These are phyloP conservation scores for Chaetomium sp. DNA, from an alignment of 2,329 filamentous ascomycete genomes.

Conservation along the genomic window DNA sequence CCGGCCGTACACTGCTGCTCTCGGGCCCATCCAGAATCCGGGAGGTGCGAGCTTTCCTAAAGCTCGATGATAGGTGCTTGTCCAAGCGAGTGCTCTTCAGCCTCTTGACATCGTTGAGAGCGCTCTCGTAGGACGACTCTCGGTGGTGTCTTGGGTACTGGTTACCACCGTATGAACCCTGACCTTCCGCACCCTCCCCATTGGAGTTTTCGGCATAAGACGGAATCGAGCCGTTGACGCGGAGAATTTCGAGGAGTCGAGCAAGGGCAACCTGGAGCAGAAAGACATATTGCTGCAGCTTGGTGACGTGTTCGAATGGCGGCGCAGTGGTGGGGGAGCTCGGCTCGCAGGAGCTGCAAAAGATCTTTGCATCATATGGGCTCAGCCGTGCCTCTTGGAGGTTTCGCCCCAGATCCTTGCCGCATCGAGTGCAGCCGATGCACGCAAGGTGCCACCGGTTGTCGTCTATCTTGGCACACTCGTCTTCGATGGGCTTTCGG, in stretches of 20 bases:
- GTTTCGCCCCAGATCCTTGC: constrained; percentile 59
- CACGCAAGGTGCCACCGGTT: constrained; percentile 80
- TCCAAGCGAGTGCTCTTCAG: constrained; percentile 90
- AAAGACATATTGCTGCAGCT: constrained; percentile 91
- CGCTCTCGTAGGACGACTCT: constrained; percentile 84
- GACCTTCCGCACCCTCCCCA: constrained; percentile 54
- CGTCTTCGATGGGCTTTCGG: constrained; percentile 85
- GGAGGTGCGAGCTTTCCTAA: constrained; percentile 82
- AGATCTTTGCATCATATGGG: constrained; percentile 58
- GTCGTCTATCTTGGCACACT: constrained; percentile 71
- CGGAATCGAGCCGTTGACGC: constrained; percentile 72
- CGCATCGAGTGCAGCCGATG: constrained; percentile 64
- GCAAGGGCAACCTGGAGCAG: constrained; percentile 86
- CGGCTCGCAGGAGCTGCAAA: constrained; percentile 62
- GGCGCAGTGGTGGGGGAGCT: constrained; percentile 46
- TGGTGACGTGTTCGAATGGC: constrained; percentile 68
- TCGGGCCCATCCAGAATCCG: constrained; percentile 86
- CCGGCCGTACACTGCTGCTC: constrained; percentile 59
- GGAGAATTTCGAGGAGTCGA: constrained; percentile 77
- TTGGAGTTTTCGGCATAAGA: constrained; percentile 63
- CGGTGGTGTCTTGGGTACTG: constrained; percentile 57
- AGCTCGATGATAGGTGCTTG: constrained; percentile 87
- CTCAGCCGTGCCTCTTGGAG: constrained; percentile 67
- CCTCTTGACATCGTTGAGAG: constrained; percentile 88
- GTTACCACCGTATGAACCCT: constrained; percentile 64